These are phyloP conservation scores for Cordyceps cateniannulata DNA, from an alignment of 2,329 filamentous ascomycete species.

Conservation along the genomic window DNA sequence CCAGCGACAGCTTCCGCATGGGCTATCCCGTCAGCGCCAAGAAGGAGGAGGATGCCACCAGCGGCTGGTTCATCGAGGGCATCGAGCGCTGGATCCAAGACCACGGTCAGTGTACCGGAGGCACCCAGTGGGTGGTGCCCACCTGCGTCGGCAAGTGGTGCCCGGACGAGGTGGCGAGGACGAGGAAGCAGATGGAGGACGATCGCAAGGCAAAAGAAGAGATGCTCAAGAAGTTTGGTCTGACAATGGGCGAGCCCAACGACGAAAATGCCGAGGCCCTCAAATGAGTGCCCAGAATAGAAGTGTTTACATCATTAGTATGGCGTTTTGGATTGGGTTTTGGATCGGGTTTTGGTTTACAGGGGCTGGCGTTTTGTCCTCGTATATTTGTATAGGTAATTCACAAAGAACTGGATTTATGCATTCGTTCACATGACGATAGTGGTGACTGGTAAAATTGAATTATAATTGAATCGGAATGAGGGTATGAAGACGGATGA, in stretches of 20 bases:
- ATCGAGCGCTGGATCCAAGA: constrained; percentile 42
- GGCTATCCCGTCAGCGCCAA: constrained; percentile 31
- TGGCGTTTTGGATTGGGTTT: constrained; percentile 4
- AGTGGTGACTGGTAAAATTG: too few species aligned
- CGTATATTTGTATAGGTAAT: neutral
- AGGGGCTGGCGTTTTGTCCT: neutral
- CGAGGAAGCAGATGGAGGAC: neutral
- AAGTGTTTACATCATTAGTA: neutral
- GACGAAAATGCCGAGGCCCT: neutral
- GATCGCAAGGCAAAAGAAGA: neutral
- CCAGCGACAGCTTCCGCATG: constrained; percentile 36
- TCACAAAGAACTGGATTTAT: neutral
- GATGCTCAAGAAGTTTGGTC: neutral
- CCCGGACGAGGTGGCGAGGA: neutral
- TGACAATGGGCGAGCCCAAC: neutral
- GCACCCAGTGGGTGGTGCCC: constrained; percentile 33
- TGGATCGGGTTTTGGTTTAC: neutral
- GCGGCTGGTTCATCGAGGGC: constrained; percentile 41
- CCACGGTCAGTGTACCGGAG: constrained; percentile 33
- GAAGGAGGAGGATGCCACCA: constrained; percentile 29
- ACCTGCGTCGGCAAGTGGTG: constrained; percentile 17
- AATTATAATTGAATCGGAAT: too few species aligned
- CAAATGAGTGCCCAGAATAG: neutral
- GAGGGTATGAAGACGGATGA: too few species aligned
- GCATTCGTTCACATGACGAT: neutral